phyloP scores from a whole-genome alignment of 108 stramenopile genomes.

The Conticribra weissflogii region DNA sequence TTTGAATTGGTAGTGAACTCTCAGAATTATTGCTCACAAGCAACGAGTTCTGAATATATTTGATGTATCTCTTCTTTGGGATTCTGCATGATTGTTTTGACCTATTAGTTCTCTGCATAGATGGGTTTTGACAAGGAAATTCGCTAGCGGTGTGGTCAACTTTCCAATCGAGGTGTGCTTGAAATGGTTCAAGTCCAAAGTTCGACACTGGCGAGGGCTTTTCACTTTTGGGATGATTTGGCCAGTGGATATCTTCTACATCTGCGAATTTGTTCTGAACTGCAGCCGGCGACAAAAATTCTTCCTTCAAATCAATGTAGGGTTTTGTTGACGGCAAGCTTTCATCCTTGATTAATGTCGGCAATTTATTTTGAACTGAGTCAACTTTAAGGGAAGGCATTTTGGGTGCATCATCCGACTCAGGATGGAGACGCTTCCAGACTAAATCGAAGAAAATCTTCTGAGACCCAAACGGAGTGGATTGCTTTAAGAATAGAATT shows the following conservation, averaged over 20 bases:
- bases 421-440: constrained; percentile 50
- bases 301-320: background rate
- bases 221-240: background rate
- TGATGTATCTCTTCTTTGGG: constrained; percentile 37
- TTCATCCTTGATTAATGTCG: background rate
- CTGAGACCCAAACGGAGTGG: constrained; percentile 47
- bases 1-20: no score
- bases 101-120: background rate
- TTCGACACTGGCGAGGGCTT: background rate
- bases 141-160: background rate
- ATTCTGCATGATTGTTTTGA: constrained; percentile 17
- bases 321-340: background rate
- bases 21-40: no score
- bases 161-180: background rate
- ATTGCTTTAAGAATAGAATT: constrained; percentile 6
- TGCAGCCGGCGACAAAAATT: background rate
- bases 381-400: background rate
- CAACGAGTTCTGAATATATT: no score
- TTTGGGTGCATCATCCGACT: constrained; percentile 15
- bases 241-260: background rate
- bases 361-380: background rate
- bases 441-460: constrained; percentile 50
- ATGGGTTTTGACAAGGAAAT: background rate
- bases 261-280: background rate
- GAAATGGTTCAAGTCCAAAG: background rate